Percentiles rank a stretch among this genome's conserved stretches.
phyloP scores from a whole-genome alignment of 495 filamentous ascomycete genomes.

The Aspergillus coremiiformis region DNA sequence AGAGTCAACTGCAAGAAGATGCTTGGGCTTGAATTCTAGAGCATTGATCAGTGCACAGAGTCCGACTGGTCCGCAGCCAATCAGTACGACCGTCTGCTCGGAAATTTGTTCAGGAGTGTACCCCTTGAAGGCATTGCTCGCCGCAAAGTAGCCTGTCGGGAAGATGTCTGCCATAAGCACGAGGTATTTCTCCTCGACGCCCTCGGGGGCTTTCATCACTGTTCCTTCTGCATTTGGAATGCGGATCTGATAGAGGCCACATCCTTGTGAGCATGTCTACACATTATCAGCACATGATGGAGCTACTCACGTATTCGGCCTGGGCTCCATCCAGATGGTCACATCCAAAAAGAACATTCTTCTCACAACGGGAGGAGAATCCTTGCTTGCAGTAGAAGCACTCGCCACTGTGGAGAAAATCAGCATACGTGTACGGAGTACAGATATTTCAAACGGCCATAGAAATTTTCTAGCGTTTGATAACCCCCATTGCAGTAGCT shows the following conservation, averaged over 20 bases:
- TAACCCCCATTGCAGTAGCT: no score
- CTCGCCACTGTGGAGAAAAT: conserved; percentile 44
- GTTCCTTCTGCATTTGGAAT: conserved; percentile 82
- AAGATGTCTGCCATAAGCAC: conserved; percentile 61
- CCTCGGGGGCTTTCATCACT: conserved; percentile 65
- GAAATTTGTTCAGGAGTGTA: conserved; percentile 53
- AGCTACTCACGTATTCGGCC: conserved; percentile 62
- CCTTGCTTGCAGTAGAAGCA: conserved; percentile 90
- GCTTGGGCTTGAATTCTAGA: conserved; percentile 69
- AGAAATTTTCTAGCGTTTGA: neutral
- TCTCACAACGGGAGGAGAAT: conserved; percentile 76
- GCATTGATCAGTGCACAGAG: conserved; percentile 83
- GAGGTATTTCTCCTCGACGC: conserved; percentile 66
- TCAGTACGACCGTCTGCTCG: conserved; percentile 68
- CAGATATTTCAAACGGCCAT: neutral
- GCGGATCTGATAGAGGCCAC: conserved; percentile 47
- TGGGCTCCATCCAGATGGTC: conserved; percentile 74
- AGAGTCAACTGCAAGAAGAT: conserved; percentile 80
- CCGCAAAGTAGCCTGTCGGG: conserved; percentile 85
- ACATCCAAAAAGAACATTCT: conserved; percentile 67
- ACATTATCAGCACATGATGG: neutral
- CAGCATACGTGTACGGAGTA: neutral
- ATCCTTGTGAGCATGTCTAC: neutral
- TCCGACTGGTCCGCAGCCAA: conserved; percentile 87
- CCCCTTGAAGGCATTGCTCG: conserved; percentile 69